phyloP scores from a whole-genome alignment of 768 basidiomycete genomes.

The Suillus variegatus region DNA sequence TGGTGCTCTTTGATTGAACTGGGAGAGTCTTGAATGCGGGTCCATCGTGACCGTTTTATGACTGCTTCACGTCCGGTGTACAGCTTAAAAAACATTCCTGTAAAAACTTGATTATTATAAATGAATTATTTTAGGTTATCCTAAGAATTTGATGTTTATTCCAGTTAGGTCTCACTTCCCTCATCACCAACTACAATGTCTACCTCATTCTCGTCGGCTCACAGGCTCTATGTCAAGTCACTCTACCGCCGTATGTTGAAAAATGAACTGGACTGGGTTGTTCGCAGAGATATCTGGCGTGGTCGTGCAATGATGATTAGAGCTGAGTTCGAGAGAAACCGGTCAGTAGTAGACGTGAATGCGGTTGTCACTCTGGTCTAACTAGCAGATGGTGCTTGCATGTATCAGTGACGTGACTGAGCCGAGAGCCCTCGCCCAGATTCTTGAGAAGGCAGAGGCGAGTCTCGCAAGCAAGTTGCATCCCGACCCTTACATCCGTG shows the following conservation, averaged over 20 bases:
- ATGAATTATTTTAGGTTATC: constrained; percentile 1
- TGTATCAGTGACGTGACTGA: constrained; percentile 72
- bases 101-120: not conserved
- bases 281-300: constrained; percentile 86
- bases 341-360: constrained; percentile 48
- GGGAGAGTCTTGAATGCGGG: constrained; percentile 72
- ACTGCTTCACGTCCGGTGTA: constrained; percentile 6
- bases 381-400: not conserved
- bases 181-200: constrained; percentile 42
- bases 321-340: constrained; percentile 91
- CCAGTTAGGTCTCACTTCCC: not conserved
- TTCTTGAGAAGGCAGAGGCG: constrained; percentile 81
- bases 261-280: constrained; percentile 89
- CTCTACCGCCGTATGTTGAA: constrained; percentile 86
- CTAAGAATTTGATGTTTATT: not conserved
- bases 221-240: constrained; percentile 86
- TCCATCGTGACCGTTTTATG: constrained; percentile 50
- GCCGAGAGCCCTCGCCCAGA: constrained; percentile 75
- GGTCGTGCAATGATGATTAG: constrained; percentile 82
- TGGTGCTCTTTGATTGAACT: constrained; percentile 73
- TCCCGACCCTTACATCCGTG: constrained; percentile 93
- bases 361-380: not conserved
- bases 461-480: constrained; percentile 66
- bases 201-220: constrained; percentile 69
- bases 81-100: not conserved